Evolutionary conservation across 306 rosid genomes (phyloP), one percentile per base, ranked within the genome.

Genomic region (Malus fusca): DNA sequence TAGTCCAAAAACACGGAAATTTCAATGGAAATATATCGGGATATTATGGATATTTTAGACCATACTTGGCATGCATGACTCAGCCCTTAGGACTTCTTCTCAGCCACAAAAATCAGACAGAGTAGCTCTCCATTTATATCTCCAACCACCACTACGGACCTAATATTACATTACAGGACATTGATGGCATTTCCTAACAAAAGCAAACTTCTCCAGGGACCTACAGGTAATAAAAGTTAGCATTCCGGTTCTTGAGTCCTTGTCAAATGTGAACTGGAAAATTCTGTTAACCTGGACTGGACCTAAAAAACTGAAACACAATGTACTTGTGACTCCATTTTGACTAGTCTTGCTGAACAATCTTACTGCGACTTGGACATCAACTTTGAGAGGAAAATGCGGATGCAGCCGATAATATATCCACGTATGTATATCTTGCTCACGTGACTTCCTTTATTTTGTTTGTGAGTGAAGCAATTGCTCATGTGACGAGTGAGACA

Each of bases 171-270:
- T 19, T 2, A 14, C 2, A 6, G 40, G 40, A 35, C 40, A 66
- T 81, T 78, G 81, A 44, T 68, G 83, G 63, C 77, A 72, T 56
- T 68, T 60, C 35, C 30, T 40, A 76, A 64, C 69, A 44, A 37
- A 75, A 56, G 33, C 30, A n/a, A 15, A 13, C 35, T 56, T 58
- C 66, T 56, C 30, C 55, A 4, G 53, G 31, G 78, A 78, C 83
- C 80, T 12, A 75, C 76, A 62, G 3, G 42, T 60, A 73, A 73
- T 62, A 82, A 64, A 77, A 82, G 70, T 80, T 73, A 15, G 55
- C 55, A 42, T 30, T 80, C 60, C 48, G 76, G 40, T 80, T 69
- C 14, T 21, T 51, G 25, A 42, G 84, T 79, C 79, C 51, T 74
- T 75, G 73, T 56, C 61, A 19, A 61, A 22, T 10, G 13, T 53